Evolutionary conservation across 169 alveolate species (phyloP), one percentile per base, ranked within the genome.

Genomic region (Cryptosporidium tyzzeri): DNA sequence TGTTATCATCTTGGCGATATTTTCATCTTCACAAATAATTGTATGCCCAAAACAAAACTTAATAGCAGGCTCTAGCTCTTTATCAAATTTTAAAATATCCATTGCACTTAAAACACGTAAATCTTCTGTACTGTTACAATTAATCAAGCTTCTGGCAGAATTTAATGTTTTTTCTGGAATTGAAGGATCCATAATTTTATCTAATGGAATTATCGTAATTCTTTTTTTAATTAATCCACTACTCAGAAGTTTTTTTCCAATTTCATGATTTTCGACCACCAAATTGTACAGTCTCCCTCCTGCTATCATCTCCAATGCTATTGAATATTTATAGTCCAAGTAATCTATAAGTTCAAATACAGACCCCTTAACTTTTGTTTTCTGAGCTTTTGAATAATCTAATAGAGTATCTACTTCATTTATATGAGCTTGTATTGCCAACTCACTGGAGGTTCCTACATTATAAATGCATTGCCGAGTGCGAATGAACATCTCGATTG

Each of bases 281-380:
- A 85, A 35, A 50, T 85, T 85, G 61, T 85, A 91, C 29, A 91
- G 84, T 12, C 92, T 62, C 55, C 85, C 86, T 7, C 97, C 98
- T 26, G 97, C 97, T 8, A 93, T 95, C 71, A 93, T 91, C 87
- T 95, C 97, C n/a, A 96, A 74, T 18, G 97, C 98, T 74, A 87
- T 86, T 29, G 92, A 80, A 84, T 93, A 94, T 61, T 91, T 89
- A 41, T 86, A 86, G 59, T 95, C 96, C 45, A 91, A 92, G 35
- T 91, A 86, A 70, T 85, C 86, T 59, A 96, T 92, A 45, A 93
- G 91, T 68, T 91, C 86, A 41, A 94, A 86, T 10, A 96, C 93
- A 84, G 95, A 89, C n/a, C 97, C 97, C 61, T 86, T 91, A 16
- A 93, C 93, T 62, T 85, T 91, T 7, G 68, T 70, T 62, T 91